These are phyloP conservation scores for Suhomyces tanzawaensis DNA, from an alignment of 805 yeast genomes.

Conservation along the genomic window DNA sequence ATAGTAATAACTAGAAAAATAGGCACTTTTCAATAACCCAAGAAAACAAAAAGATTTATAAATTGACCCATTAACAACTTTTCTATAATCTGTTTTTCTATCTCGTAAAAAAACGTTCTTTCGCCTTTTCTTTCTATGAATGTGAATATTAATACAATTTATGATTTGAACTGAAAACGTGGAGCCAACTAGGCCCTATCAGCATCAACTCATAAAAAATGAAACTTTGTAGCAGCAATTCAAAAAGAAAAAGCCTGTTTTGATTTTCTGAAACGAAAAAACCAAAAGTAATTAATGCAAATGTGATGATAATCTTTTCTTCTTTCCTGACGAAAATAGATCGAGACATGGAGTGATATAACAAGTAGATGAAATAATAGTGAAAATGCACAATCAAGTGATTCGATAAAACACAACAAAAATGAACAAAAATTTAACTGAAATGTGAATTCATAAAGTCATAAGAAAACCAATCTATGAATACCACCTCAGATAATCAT, in stretches of 20 bases:
- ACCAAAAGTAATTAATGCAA: slow-evolving; percentile 25
- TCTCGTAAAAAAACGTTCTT: slow-evolving; percentile 10
- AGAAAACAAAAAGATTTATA: slow-evolving; percentile 22
- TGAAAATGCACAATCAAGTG: slow-evolving; percentile 14
- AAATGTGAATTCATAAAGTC: slow-evolving; percentile 8
- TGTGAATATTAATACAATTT: slow-evolving; percentile 16
- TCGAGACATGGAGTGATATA: slow-evolving; percentile 25
- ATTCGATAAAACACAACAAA: slow-evolving; percentile 9
- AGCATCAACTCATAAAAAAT: slow-evolving; percentile 6
- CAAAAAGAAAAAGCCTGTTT: slow-evolving; percentile 10
- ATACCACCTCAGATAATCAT: slow-evolving; percentile 8
- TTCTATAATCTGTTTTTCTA: slow-evolving; percentile 19
- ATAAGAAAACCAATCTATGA: slow-evolving; percentile 1
- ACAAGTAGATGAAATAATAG: slow-evolving; percentile 9
- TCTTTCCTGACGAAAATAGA: slow-evolving; percentile 20
- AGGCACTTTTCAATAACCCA: slow-evolving; percentile 20
- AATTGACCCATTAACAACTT: slow-evolving; percentile 23
- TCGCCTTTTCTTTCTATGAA: slow-evolving; percentile 6
- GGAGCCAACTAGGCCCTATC: not conserved
- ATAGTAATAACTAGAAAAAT: slow-evolving; percentile 31
- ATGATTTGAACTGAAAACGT: slow-evolving; percentile 6
- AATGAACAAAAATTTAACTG: slow-evolving; percentile 5
- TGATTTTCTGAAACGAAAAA: slow-evolving; percentile 16
- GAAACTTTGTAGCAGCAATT: slow-evolving; percentile 5
- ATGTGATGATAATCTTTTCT: slow-evolving; percentile 16